Evolutionary conservation across 768 basidiomycete genomes (phyloP), one percentile per base, ranked within the genome.

Genomic region (Hypsizygus marmoreus): DNA sequence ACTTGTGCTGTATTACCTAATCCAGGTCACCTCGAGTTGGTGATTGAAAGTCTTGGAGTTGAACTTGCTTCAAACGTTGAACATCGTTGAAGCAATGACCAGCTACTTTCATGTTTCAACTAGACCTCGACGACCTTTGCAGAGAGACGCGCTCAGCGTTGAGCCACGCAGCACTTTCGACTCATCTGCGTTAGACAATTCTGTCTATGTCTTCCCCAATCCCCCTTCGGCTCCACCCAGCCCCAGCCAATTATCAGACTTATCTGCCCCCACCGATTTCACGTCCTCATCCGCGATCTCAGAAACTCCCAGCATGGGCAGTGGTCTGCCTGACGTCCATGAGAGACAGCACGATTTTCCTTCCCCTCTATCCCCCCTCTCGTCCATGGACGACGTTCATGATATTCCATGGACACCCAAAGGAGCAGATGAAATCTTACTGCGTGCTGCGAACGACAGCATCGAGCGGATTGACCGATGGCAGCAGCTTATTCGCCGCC

Each of bases 91-190:
- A 19, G 31, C 25, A 29, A 40, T 40, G 39, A 29, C 39, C 12
- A 40, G 39, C 26, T 40, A 40, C 31, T 29, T 40, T 30, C 39
- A 25, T 19, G 26, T 29, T 16, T 40, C 28, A 13, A 29, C 28
- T 2, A 72, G 73, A 40, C 79, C 80, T 64, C 89, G 87, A 63
- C 84, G 84, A 56, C 75, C 79, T 6, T 68, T 88, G 6, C 89
- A 82, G 6, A 85, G 86, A 49, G 74, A 79, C 2, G 88, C 91
- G 62, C 70, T 90, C 3, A 87, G 87, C 0, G 68, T 90, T 2
- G 17, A 16, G 22, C 14, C 26, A 29, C 6, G 11, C 5, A 2
- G 14, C 26, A 4, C 16, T 12, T 2, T 9, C 4, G 12, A 25
- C 4, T 25, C 17, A 4, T 17, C 26, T 8, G 28, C 39, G 14